These are phyloP conservation scores for Colletotrichum incanum DNA, from an alignment of 2,329 filamentous ascomycete genomes.

Conservation along the genomic window DNA sequence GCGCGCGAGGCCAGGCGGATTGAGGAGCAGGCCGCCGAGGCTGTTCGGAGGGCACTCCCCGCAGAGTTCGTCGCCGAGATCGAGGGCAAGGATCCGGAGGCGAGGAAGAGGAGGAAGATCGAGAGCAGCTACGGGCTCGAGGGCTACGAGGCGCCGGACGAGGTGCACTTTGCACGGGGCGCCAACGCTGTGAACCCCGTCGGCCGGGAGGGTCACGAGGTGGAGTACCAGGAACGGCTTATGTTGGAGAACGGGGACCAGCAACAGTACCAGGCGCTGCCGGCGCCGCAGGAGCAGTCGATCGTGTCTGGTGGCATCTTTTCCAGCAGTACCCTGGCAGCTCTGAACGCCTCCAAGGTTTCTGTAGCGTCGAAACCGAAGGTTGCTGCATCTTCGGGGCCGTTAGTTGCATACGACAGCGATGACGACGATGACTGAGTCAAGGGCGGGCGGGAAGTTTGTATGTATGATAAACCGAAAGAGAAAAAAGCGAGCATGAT, in stretches of 20 bases:
- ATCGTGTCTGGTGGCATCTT: conserved; percentile 77
- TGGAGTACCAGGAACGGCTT: conserved; percentile 73
- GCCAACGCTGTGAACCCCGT: conserved; percentile 75
- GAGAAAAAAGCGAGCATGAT: conserved; percentile 38
- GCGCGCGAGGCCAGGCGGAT: conserved; percentile 90
- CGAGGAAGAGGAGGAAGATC: conserved; percentile 89
- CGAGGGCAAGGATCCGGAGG: conserved; percentile 90
- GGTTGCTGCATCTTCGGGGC: conserved; percentile 71
- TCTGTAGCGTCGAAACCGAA: conserved; percentile 70
- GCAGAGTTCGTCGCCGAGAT: conserved; percentile 94
- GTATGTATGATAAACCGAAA: conserved; percentile 76
- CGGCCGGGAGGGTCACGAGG: conserved; percentile 72
- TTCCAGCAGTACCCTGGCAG: conserved; percentile 85
- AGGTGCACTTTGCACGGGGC: conserved; percentile 91
- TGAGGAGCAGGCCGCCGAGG: conserved; percentile 97
- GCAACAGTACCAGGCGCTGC: conserved; percentile 44
- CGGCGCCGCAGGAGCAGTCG: conserved; percentile 51
- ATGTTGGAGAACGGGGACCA: conserved; percentile 69
- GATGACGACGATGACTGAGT: conserved; percentile 69
- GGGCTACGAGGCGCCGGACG: conserved; percentile 94
- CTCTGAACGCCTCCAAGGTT: conserved; percentile 75
- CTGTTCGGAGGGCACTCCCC: conserved; percentile 88
- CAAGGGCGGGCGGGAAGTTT: conserved; percentile 60
- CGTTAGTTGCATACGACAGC: conserved; percentile 90
- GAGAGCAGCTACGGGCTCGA: conserved; percentile 91